Evolutionary conservation across 2,329 filamentous ascomycete genomes (phyloP).

Genomic region (Thielaviopsis euricoi): DNA sequence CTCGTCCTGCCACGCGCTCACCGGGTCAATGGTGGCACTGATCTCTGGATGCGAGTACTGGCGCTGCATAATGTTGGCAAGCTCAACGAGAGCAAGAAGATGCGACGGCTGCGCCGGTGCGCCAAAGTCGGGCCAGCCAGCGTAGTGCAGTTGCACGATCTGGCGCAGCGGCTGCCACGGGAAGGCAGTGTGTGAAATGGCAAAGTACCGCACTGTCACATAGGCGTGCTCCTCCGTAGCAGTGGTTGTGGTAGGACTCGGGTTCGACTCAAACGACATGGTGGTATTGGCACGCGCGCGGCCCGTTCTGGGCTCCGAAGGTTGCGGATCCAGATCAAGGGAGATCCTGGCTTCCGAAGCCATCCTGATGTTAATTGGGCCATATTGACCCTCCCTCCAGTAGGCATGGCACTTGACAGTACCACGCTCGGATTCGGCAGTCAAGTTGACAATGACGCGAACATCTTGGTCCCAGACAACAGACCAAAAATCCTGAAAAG

Average conservation of each 20-base stretch:
- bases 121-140: slow-evolving; percentile 95
- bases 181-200: slow-evolving; percentile 55
- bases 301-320: slow-evolving; percentile 18
- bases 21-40: slow-evolving; percentile 16
- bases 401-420: slow-evolving; percentile 92
- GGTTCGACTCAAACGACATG: slow-evolving; percentile 10
- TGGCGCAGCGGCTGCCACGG: slow-evolving; percentile 81
- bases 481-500: slow-evolving; percentile 79
- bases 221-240: slow-evolving; percentile 44
- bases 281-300: slow-evolving; percentile 23
- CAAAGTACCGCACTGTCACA: slow-evolving; percentile 76
- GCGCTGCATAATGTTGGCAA: slow-evolving; percentile 60
- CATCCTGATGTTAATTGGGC: slow-evolving; percentile 54
- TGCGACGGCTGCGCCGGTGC: slow-evolving; percentile 79
- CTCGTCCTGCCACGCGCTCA: slow-evolving; percentile 30
- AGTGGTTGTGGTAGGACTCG: neutral
- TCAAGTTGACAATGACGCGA: slow-evolving; percentile 89
- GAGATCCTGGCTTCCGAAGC: slow-evolving; percentile 72
- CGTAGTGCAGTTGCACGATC: slow-evolving; percentile 87
- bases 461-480: slow-evolving; percentile 95
- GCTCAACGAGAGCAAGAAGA: slow-evolving; percentile 74
- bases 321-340: slow-evolving; percentile 42
- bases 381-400: slow-evolving; percentile 69
- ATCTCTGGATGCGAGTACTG: slow-evolving; percentile 32
- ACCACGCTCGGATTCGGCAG: slow-evolving; percentile 81